Base-by-base conservation (phyloP, 805 yeast species). In the Wickerhamomyces kurtzmanii region DNA sequence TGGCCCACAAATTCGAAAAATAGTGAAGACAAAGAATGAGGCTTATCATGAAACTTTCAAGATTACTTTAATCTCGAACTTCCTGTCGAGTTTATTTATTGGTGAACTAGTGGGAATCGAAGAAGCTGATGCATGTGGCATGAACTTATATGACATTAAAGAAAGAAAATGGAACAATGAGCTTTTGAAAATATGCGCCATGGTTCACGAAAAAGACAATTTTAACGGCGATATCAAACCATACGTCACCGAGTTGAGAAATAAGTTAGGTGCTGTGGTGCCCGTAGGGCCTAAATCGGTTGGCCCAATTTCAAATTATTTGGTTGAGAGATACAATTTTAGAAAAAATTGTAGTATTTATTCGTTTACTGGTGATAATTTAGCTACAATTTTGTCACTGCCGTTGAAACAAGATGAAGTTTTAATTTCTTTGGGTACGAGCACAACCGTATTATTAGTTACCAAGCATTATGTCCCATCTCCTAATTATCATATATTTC, bases 111-210 rank as follows among this genome's bases (percentile, higher is more conserved):
- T 78, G 4, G 64, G 68, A 3, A 57, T 84, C 31, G 96, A 86
- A 40, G 77, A 78, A 42, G 74, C 84, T 10, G 96, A 87, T 53
- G 94, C 83, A 2, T 84, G 96, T 55, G 96, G 96, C 8, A 85
- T 85, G 91, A 87, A 87, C 43, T 44, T 86, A 26, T 85, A 83
- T 59, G 87, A 83, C 50, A 68, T 86, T 22, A 37, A 57, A n/a
- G 57, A 68, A 8, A 59, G 64, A 18, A 49, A 62, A 12, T 85
- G 71, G 62, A 63, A 74, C 45, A 68, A 68, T 8, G 63, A 64
- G 10, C 60, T 85, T 22, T 44, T 83, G 14, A 55, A 71, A 1
- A 51, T 55, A 15, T 42, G 57, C 15, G 51, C 57, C 9, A 40
- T 55, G 5, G 43, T 57, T 12, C 46, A 45, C 22, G 52, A 43